Evolutionary conservation across 2,329 filamentous ascomycete species (phyloP), one percentile per base, ranked within the genome.

Genomic region (Curvularia eragrostidis): DNA sequence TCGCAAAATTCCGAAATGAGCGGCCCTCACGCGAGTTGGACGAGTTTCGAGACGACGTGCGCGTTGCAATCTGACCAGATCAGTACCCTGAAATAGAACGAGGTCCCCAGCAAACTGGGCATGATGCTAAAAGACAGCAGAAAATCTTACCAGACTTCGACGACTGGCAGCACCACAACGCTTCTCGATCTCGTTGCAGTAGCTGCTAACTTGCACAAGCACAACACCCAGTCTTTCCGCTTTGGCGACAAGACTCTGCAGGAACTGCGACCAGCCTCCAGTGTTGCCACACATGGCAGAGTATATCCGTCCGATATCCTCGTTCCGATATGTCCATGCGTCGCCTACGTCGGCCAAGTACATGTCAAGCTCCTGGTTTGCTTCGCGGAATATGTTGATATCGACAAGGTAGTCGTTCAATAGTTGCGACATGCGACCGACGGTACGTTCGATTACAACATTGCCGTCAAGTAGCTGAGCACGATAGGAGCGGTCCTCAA

Each of bases 221-320:
- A 89, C 81, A 6, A 86, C 83, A 30, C 89, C 89, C 24, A 97
- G 81, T 43, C 85, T 84, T 60, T 89, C 85, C 13, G 89, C 88
- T 70, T 89, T 91, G 21, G 85, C 84, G 72, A 92, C 88, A 58
- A 97, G 82, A 53, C 89, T 89, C 52, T 87, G 84, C 69, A 97
- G 89, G 6, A 92, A 92, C 55, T 88, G 87, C 56, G 89, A 86
- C 94, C 94, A 98, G 42, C 93, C 93, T 63, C 96, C 90, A 8
- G 93, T 89, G 67, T 98, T 98, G 32, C 91, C 91, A 70, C 90
- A 89, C 93, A 98, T 98, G 36, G 93, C 92, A 39, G 89, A 85
- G 67, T 91, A 95, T 19, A 97, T 91, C 46, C 91, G 88, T 34
- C 84, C 82, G 21, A 91, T 85, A 47, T 89, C 86, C 24, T 79